Evolutionary conservation across 106 monocot genomes (phyloP).

Genomic region (Gastrodia elata): DNA sequence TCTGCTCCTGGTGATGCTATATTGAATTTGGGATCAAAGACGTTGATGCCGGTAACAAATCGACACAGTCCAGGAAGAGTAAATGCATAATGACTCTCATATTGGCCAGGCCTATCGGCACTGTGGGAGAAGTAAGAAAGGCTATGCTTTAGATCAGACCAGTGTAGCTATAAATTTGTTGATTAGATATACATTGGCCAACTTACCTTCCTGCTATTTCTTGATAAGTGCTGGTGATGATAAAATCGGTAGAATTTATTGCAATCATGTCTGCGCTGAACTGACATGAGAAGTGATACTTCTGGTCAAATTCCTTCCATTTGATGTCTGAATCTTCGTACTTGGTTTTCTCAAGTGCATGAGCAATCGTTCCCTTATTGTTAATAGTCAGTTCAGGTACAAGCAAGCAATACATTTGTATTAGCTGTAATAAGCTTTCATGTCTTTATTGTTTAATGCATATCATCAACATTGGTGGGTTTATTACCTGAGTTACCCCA

Average conservation of each 20-base stretch:
- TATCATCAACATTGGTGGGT: too few species aligned
- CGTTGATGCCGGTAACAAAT: conserved; percentile 66
- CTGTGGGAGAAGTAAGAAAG: conserved; percentile 28
- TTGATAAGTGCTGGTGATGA: conserved; percentile 97
- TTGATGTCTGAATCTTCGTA: conserved; percentile 88
- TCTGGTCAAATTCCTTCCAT: conserved; percentile 80
- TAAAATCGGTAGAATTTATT: conserved; percentile 90
- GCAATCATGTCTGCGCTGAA: conserved; percentile 92
- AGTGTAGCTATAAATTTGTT: neutral
- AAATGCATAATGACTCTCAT: conserved; percentile 84
- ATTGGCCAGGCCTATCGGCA: conserved; percentile 82
- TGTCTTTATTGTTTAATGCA: neutral
- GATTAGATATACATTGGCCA: neutral
- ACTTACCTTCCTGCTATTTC: conserved; percentile 88
- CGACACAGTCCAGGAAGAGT: conserved; percentile 88
- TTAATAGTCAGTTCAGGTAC: neutral
- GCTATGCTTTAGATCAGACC: neutral
- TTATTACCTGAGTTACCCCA: conserved; percentile 71
- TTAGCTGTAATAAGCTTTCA: neutral
- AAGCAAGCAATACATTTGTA: neutral
- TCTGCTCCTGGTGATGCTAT: conserved; percentile 95
- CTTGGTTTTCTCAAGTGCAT: conserved; percentile 96
- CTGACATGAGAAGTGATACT: conserved; percentile 96
- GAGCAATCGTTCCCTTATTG: conserved; percentile 77
- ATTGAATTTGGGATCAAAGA: conserved; percentile 93